Conservation (phyloP, 768 basidiomycete species). For the Pleurotus tuber-regium region DNA sequence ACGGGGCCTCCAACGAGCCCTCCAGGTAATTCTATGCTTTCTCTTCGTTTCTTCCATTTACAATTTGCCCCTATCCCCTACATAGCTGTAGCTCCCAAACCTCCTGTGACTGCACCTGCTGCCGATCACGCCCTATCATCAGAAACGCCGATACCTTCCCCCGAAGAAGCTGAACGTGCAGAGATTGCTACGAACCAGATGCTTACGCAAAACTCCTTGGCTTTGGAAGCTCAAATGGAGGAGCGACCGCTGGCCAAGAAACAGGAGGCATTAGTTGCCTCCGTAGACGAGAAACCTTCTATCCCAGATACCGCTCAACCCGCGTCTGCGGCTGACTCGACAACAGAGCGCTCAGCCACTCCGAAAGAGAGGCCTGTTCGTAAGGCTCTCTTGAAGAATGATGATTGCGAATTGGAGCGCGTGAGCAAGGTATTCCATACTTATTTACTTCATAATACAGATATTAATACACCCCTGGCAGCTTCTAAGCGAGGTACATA, state of each 20-base stretch:
- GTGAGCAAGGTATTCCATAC: constrained; percentile 62
- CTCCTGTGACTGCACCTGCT: constrained; percentile 12
- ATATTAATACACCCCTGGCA: constrained; percentile 26
- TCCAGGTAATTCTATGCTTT: constrained; percentile 11
- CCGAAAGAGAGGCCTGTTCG: constrained; percentile 46
- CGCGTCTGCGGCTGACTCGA: constrained; percentile 16
- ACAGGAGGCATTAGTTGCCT: constrained; percentile 69
- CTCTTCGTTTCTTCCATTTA: neutral
- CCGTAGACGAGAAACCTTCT: constrained; percentile 23
- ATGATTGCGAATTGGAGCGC: constrained; percentile 79
- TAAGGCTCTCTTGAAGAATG: constrained; percentile 82
- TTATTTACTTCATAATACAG: neutral
- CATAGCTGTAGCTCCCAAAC: constrained; percentile 5
- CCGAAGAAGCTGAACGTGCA: constrained; percentile 41
- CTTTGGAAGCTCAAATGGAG: constrained; percentile 81
- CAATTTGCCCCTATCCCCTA: neutral
- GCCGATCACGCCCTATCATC: constrained; percentile 19
- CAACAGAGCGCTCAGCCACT: constrained; percentile 16
- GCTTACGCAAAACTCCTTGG: constrained; percentile 67
- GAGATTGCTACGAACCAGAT: constrained; percentile 52
- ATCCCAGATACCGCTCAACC: constrained; percentile 17
- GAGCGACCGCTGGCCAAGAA: constrained; percentile 85
- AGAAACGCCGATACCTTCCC: constrained; percentile 22
- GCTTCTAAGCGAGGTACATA: constrained; percentile 83
- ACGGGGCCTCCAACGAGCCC: constrained; percentile 26